Evolutionary conservation across 1,284 basidiomycete species (phyloP), one percentile per base, ranked within the genome.

Genomic region (Violaceomyces palustris): DNA sequence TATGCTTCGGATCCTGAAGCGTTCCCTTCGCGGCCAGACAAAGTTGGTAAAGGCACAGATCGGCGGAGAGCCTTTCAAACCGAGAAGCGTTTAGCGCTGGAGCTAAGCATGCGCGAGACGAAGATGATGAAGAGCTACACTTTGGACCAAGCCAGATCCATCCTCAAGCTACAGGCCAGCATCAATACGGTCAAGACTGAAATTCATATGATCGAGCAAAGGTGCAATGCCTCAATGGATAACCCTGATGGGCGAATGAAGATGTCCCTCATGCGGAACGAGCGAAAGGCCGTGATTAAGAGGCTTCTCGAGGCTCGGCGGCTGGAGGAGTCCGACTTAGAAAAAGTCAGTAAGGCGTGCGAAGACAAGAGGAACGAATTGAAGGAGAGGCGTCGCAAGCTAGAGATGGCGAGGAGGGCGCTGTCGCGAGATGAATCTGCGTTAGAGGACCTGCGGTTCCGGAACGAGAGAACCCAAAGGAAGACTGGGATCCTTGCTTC

Each of bases 111-210:
- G 23, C 48, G 52, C 18, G 60, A 59, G 40, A 62, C 60, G 24
- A 49, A 43, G 40, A 59, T 62, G 60, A 57, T 53, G 55, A 45
- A 37, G 7, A 60, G 52, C 52, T 63, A 59, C 28, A 52, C 39
- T 0, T 42, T 60, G 11, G 47, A 48, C 12, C 35, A 56, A 26
- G 51, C 56, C 7, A 41, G 30, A 15, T 18, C 22, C 2, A 17
- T 62, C 1, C 35, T 42, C 2, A 32, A 24, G 4, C 45, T 44
- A 24, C 55, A 62, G 18, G 33, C 45, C 1, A n/a, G n/a, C n/a
- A n/a, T n/a, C n/a, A n/a, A n/a, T n/a, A n/a, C n/a, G n/a, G n/a
- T n/a, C n/a, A n/a, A n/a, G n/a, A n/a, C n/a, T n/a, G n/a, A n/a
- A n/a, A n/a, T n/a, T n/a, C n/a, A n/a, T n/a, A n/a, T n/a, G n/a